These are phyloP conservation scores for Scleroderma citrinum DNA, from an alignment of 768 basidiomycete species.

Conservation along the genomic window DNA sequence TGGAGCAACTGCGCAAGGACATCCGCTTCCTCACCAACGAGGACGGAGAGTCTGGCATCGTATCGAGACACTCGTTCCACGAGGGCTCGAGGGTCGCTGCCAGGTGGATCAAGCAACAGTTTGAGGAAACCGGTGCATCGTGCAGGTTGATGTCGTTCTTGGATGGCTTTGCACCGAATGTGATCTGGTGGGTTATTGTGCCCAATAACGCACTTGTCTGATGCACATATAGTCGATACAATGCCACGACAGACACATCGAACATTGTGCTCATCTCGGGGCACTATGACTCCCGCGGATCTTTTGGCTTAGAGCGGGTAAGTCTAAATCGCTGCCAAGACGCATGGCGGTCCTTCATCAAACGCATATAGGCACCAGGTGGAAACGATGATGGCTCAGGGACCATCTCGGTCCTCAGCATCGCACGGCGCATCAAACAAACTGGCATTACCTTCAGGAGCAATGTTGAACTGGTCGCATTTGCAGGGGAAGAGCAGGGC, in stretches of 20 bases:
- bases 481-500: slow-evolving; percentile 93
- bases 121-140: slow-evolving; percentile 70
- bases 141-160: slow-evolving; percentile 68
- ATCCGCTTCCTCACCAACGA: slow-evolving; percentile 85
- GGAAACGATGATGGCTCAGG: slow-evolving; percentile 63
- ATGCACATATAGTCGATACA: slow-evolving; percentile 45
- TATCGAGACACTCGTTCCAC: slow-evolving; percentile 80
- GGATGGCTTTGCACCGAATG: slow-evolving; percentile 75
- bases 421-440: slow-evolving; percentile 68
- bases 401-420: slow-evolving; percentile 67
- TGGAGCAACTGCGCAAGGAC: slow-evolving; percentile 60
- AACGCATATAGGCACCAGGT: slow-evolving; percentile 32
- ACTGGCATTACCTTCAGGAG: slow-evolving; percentile 64
- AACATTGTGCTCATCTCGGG: slow-evolving; percentile 71
- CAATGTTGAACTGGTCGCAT: slow-evolving; percentile 76
- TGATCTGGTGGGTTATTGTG: too few species aligned
- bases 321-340: neutral
- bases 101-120: slow-evolving; percentile 55
- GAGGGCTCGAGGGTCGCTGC: slow-evolving; percentile 61
- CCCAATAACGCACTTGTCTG: slow-evolving; percentile 8
- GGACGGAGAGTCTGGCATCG: slow-evolving; percentile 61
- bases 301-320: slow-evolving; percentile 67
- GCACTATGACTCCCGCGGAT: slow-evolving; percentile 90
- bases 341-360: neutral
- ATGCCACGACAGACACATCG: slow-evolving; percentile 46